Base-by-base conservation (phyloP, 2,329 filamentous ascomycete species). In the Neonectria hederae region DNA sequence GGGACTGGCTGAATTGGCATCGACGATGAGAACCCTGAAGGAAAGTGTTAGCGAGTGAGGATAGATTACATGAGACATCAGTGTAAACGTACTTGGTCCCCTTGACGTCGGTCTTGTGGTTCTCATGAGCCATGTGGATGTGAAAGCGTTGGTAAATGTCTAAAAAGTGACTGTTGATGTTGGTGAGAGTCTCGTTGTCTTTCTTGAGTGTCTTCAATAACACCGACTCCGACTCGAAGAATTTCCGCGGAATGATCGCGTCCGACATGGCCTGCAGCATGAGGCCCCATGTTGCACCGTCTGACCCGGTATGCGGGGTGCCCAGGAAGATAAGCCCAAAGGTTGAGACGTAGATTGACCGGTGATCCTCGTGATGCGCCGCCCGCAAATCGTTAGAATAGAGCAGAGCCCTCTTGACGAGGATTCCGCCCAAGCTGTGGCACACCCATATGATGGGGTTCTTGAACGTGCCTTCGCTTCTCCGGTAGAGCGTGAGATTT, bases 41-140 rank as follows among this genome's bases (percentile, higher is more conserved):
- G 5, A 51, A 5, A 51, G 4, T 5, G 54, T 72, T 40, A 70
- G 67, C 30, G 17, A 5, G 3, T 3, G 13, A 22, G n/a, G 2
- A 38, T 11, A 40, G 21, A 26, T 1, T 2, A 8, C 13, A n/a
- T 32, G 14, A 61, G 8, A 19, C 2, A 9, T 10, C 17, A 11
- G 24, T 10, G n/a, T 10, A 11, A 8, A 72, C 80, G 49, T 71
- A 82, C 80, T 80, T 88, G 1, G 87, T 87, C 2, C 87, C 88
- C 69, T 86, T 90, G 38, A 93, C 72, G 67, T 92, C 87, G 0
- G 90, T 92, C 65, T 89, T 90, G 69, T 90, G 87, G 49, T 89
- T 90, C 74, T 94, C 92, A 59, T 93, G 90, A 40, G 89, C 92
- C 85, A 93, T 92, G 72, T 91, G 91, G 54, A 94, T 88, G 68